Conservation (phyloP, 345 rosid species). For the Geranium rotundifolium region DNA sequence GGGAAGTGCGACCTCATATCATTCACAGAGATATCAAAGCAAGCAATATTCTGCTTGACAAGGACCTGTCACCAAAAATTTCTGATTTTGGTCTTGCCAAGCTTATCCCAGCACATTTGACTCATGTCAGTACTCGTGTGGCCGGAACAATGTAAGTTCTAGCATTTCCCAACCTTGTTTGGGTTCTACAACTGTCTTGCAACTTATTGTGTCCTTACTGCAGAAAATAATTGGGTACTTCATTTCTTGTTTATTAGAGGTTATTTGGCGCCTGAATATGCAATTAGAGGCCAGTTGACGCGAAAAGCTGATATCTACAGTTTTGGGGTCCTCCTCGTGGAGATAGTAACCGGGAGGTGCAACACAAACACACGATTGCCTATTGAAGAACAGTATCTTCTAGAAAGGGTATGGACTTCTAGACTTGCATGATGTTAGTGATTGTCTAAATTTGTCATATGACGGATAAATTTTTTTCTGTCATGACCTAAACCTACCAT, state of each 20-base stretch:
- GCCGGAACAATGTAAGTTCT: constrained; percentile 90
- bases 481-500: no score
- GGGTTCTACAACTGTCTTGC: background rate
- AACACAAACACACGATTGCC: constrained; percentile 72
- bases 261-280: constrained; percentile 96
- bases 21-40: constrained; percentile 96
- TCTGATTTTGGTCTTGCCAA: constrained; percentile 95
- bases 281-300: constrained; percentile 81
- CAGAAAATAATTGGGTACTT: no score
- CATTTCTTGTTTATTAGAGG: constrained; percentile 42
- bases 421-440: background rate
- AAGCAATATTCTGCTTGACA: constrained; percentile 87
- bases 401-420: constrained; percentile 60
- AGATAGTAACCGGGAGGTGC: constrained; percentile 81
- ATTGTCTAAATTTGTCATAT: background rate
- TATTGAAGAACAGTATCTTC: constrained; percentile 60
- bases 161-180: constrained; percentile 1
- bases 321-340: constrained; percentile 82
- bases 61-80: constrained; percentile 65
- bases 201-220: background rate
- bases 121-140: constrained; percentile 97
- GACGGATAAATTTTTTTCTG: no score
- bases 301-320: constrained; percentile 90
- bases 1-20: constrained; percentile 64
- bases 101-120: constrained; percentile 70